Evolutionary conservation across 2,329 filamentous ascomycete species (phyloP).

Genomic region (Phyllosticta paracitricarpa): DNA sequence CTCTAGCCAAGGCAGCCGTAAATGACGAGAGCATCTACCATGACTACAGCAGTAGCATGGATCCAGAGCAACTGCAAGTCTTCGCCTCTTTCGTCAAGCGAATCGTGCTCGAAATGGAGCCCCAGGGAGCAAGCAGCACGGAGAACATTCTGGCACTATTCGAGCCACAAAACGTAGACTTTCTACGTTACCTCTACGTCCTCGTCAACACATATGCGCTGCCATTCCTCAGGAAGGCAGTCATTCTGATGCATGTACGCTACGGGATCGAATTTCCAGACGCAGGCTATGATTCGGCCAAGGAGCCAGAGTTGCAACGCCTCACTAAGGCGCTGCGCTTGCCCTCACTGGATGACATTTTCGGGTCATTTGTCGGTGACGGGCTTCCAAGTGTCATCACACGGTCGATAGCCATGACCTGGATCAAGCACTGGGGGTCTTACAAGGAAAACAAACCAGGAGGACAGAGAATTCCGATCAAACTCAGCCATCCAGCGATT

Average conservation of each 20-base stretch:
- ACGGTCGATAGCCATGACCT: constrained; percentile 50
- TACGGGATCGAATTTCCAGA: constrained; percentile 81
- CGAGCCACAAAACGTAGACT: constrained; percentile 16
- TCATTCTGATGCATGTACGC: constrained; percentile 75
- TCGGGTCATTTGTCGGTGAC: constrained; percentile 44
- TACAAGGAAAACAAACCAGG: constrained; percentile 17
- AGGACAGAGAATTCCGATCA: constrained; percentile 32
- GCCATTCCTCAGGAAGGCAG: constrained; percentile 77
- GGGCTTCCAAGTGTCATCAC: constrained; percentile 30
- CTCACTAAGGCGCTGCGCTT: constrained; percentile 66
- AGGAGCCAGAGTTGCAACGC: constrained; percentile 70
- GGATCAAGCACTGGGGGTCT: constrained; percentile 57
- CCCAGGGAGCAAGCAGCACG: neutral
- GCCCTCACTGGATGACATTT: constrained; percentile 70
- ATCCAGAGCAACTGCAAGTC: constrained; percentile 23
- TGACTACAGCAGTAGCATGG: constrained; percentile 16
- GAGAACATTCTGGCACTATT: constrained; percentile 3
- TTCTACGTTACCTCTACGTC: constrained; percentile 26
- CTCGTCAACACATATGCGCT: constrained; percentile 71
- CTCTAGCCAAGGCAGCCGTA: constrained; percentile 1
- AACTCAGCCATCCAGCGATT: constrained; percentile 73
- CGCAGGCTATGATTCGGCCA: constrained; percentile 43
- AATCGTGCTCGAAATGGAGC: constrained; percentile 18
- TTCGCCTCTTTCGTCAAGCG: constrained; percentile 24
- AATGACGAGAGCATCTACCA: constrained; percentile 1